A percentile compares a stretch with the other conserved stretches of the same genome.
Conservation (phyloP, 176 grass and related monocot species). For the Tillandsia leiboldiana region DNA sequence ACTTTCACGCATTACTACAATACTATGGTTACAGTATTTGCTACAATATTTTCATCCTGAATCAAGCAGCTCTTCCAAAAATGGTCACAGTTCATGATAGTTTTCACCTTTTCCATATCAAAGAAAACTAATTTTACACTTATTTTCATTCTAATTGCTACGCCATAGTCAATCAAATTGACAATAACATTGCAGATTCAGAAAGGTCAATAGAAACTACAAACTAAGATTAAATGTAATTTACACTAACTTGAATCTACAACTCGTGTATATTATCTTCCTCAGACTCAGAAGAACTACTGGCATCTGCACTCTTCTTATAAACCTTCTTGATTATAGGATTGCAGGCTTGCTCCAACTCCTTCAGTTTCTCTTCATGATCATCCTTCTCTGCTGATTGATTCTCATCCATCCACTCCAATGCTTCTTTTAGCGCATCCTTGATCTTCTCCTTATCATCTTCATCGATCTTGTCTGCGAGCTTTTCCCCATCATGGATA, state of each 20-base stretch:
- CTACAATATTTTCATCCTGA: too few relatives aligned
- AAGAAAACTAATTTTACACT: too few relatives aligned
- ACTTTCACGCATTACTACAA: too few relatives aligned
- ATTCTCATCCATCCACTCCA: conserved; percentile 28
- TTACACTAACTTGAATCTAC: neutral
- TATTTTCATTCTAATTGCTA: too few relatives aligned
- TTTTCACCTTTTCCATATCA: too few relatives aligned
- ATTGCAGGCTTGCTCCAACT: conserved; percentile 13
- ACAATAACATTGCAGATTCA: too few relatives aligned
- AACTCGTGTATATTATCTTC: conserved; percentile 25
- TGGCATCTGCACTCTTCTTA: conserved; percentile 1
- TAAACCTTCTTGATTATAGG: conserved; percentile 22
- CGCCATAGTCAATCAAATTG: too few relatives aligned
- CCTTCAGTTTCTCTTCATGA: conserved; percentile 18
- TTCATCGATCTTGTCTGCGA: conserved; percentile 11
- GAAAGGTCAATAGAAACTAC: too few relatives aligned
- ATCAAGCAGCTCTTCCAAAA: too few relatives aligned
- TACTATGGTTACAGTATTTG: too few relatives aligned
- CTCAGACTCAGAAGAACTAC: neutral
- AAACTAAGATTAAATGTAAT: too few relatives aligned
- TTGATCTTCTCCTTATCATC: conserved; percentile 20
- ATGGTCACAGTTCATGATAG: too few relatives aligned
- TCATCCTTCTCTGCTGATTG: conserved; percentile 3
- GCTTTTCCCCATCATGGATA: neutral
- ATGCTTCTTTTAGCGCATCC: conserved; percentile 1